Conservation (phyloP, 2,329 filamentous ascomycete species). For the Cytospora piceae region DNA sequence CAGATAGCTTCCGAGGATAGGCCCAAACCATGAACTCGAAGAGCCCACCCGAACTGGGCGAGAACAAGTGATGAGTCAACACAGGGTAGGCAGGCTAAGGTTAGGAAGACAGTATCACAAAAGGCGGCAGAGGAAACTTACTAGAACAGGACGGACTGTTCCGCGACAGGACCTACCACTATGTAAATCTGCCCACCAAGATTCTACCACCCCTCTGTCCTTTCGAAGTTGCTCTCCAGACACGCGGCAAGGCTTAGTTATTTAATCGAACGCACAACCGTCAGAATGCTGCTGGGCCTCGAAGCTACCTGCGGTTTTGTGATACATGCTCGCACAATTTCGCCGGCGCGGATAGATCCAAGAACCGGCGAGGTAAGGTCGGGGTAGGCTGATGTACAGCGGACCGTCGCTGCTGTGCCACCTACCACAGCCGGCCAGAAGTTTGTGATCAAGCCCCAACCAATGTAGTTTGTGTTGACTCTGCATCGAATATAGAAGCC, state of each 20-base stretch:
- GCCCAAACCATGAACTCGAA: not conserved
- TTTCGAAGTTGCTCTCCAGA: not conserved
- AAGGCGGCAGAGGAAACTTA: not conserved
- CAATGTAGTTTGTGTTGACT: not conserved
- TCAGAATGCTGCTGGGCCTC: not conserved
- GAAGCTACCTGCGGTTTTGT: not conserved
- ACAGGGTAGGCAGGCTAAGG: not conserved
- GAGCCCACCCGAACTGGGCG: not conserved
- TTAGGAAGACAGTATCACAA: not conserved
- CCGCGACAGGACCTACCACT: not conserved
- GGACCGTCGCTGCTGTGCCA: slow-evolving; percentile 13
- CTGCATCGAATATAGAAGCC: not conserved
- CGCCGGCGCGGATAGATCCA: not conserved
- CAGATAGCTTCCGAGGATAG: slow-evolving; percentile 3
- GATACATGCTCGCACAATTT: not conserved
- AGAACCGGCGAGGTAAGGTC: not conserved
- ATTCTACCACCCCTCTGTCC: not conserved
- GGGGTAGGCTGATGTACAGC: slow-evolving; percentile 2
- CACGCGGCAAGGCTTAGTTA: not conserved
- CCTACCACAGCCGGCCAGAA: not conserved
- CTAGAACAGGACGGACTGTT: not conserved
- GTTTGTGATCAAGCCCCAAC: not conserved
- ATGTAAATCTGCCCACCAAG: not conserved
- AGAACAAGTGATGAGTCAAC: not conserved
- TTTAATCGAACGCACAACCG: not conserved